A percentile compares a stretch with the other conserved stretches of the same genome.
phyloP scores from a whole-genome alignment of 805 yeast species.

The Candida ponderosae region DNA sequence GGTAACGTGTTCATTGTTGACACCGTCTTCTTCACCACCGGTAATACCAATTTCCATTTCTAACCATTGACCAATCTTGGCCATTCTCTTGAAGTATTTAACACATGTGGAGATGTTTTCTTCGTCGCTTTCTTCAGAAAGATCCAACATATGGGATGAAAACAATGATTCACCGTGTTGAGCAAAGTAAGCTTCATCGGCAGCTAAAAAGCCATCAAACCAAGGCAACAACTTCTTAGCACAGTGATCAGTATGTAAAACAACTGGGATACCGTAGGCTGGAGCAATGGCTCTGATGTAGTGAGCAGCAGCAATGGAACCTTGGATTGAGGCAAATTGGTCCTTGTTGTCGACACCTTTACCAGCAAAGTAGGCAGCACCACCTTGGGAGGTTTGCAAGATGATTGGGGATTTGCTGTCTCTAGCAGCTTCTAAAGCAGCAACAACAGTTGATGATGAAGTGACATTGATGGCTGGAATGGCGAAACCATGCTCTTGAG shows the following conservation, averaged over 20 bases:
- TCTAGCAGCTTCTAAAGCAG: constrained; percentile 96
- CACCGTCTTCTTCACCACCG: constrained; percentile 99
- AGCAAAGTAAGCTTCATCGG: constrained; percentile 89
- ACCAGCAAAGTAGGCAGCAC: constrained; percentile 99
- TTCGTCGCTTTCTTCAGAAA: constrained; percentile 94
- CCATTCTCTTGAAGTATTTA: constrained; percentile 90
- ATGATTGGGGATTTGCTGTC: constrained; percentile 93
- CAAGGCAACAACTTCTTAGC: constrained; percentile 97
- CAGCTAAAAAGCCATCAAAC: constrained; percentile 97
- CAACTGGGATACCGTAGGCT: constrained; percentile 91
- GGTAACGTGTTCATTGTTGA: constrained; percentile 90
- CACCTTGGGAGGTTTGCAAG: constrained; percentile 96
- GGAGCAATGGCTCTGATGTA: constrained; percentile 97
- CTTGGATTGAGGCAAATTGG: constrained; percentile 91
- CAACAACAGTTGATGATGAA: constrained; percentile 93
- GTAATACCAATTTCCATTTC: constrained; percentile 99
- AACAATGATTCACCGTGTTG: constrained; percentile 89
- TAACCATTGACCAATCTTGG: constrained; percentile 93
- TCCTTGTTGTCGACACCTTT: constrained; percentile 93
- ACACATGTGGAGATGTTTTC: constrained; percentile 92
- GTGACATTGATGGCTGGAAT: constrained; percentile 99
- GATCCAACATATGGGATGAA: constrained; percentile 98
- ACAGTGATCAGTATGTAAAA: constrained; percentile 97
- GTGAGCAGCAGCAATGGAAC: constrained; percentile 96
- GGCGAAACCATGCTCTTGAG: constrained; percentile 89